Percentiles rank a stretch among this genome's conserved stretches.
These are phyloP conservation scores for Mycena latifolia DNA, from an alignment of 768 basidiomycete genomes.

Conservation along the genomic window DNA sequence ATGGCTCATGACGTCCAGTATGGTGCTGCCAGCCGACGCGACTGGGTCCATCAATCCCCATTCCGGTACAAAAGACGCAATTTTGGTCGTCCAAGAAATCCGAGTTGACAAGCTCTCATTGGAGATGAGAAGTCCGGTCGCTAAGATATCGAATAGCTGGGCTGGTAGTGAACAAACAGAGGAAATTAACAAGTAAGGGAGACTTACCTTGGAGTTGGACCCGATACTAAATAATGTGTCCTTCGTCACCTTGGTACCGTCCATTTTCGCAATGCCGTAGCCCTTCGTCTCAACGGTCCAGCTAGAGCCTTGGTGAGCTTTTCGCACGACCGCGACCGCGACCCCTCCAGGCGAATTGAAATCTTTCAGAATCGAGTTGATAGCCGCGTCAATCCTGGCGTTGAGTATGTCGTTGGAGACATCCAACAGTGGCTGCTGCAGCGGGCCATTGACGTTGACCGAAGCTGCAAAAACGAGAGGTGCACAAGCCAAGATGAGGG, in stretches of 20 bases:
- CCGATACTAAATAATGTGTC: constrained; percentile 36
- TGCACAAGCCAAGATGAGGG: background rate
- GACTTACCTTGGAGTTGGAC: constrained; percentile 38
- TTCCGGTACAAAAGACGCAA: constrained; percentile 36
- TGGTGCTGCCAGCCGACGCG: constrained; percentile 37
- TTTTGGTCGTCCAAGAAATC: constrained; percentile 37
- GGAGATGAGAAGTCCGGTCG: constrained; percentile 36
- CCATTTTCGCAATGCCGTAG: constrained; percentile 35
- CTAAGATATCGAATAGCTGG: constrained; percentile 36
- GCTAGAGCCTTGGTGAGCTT: background rate
- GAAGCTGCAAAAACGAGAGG: background rate
- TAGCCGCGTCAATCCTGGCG: constrained; percentile 24
- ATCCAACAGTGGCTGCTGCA: constrained; percentile 7
- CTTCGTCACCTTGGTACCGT: constrained; percentile 30
- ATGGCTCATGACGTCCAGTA: constrained; percentile 43
- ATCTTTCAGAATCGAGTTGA: constrained; percentile 27
- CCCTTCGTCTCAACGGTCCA: constrained; percentile 38
- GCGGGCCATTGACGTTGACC: background rate
- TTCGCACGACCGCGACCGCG: constrained; percentile 31
- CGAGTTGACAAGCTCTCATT: constrained; percentile 31
- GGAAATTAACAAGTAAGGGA: background rate
- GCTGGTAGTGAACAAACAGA: background rate
- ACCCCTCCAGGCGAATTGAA: constrained; percentile 37
- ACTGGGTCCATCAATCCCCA: constrained; percentile 38
- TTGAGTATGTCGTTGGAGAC: background rate